Conservation (phyloP, 2,329 filamentous ascomycete genomes). For the Fusarium anguioides region DNA sequence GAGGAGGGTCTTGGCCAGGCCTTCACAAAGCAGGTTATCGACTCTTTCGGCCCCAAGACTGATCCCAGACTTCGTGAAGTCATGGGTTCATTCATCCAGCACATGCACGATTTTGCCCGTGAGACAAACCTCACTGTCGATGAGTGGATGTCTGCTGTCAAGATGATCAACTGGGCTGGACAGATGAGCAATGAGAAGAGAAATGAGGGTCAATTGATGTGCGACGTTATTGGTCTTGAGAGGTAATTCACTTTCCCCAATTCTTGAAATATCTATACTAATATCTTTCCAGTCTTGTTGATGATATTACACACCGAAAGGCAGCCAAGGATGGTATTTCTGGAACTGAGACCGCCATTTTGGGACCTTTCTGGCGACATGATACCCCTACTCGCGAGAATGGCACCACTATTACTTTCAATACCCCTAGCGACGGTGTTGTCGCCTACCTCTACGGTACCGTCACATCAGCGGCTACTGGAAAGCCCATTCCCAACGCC, state of each 20-base stretch:
- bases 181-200: slow-evolving; percentile 75
- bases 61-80: slow-evolving; percentile 75
- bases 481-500: slow-evolving; percentile 72
- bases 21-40: slow-evolving; percentile 80
- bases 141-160: slow-evolving; percentile 80
- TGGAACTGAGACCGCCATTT: slow-evolving; percentile 79
- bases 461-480: slow-evolving; percentile 66
- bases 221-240: slow-evolving; percentile 80
- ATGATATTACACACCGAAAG: slow-evolving; percentile 79
- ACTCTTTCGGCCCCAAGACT: slow-evolving; percentile 78
- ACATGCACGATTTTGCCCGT: slow-evolving; percentile 84
- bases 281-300: slow-evolving; percentile 65
- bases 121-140: slow-evolving; percentile 83
- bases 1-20: slow-evolving; percentile 51
- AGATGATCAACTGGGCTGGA: slow-evolving; percentile 68
- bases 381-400: slow-evolving; percentile 77
- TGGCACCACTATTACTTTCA: slow-evolving; percentile 72
- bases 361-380: slow-evolving; percentile 86
- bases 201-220: slow-evolving; percentile 80
- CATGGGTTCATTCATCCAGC: slow-evolving; percentile 74
- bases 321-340: slow-evolving; percentile 57
- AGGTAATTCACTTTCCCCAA: slow-evolving; percentile 54
- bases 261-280: neutral
- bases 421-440: slow-evolving; percentile 61
- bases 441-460: slow-evolving; percentile 73